phyloP scores from a whole-genome alignment of 2,329 filamentous ascomycete genomes.

The Cytospora piceicola region DNA sequence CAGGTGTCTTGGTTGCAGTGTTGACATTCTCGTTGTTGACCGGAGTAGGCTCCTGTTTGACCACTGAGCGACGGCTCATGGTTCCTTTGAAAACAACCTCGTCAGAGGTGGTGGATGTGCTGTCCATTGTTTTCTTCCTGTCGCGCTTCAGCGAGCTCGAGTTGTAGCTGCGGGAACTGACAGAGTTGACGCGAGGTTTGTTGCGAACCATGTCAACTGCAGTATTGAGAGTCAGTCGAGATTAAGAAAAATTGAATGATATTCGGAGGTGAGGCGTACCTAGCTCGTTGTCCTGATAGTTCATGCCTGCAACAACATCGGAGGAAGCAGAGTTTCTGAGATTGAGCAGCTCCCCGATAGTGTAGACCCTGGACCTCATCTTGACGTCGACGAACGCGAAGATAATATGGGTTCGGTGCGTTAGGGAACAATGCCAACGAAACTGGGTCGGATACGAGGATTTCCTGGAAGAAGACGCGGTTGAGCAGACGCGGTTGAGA shows the following conservation, averaged over 20 bases:
- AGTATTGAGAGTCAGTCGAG: constrained; percentile 6
- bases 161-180: constrained; percentile 32
- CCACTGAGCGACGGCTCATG: constrained; percentile 34
- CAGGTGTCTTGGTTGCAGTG: not conserved
- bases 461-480: constrained; percentile 30
- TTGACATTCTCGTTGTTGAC: not conserved
- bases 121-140: constrained; percentile 40
- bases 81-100: constrained; percentile 46
- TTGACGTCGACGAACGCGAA: constrained; percentile 45
- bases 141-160: constrained; percentile 28
- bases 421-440: constrained; percentile 42
- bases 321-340: constrained; percentile 38
- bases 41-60: constrained; percentile 20
- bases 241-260: not conserved
- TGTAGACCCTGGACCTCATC: constrained; percentile 52
- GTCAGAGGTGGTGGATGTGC: constrained; percentile 42
- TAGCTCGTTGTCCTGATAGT: constrained; percentile 25
- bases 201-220: constrained; percentile 38
- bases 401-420: constrained; percentile 45
- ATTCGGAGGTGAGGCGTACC: constrained; percentile 30
- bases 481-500: constrained; percentile 36
- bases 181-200: constrained; percentile 30
- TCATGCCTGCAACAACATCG: constrained; percentile 25
- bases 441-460: constrained; percentile 45
- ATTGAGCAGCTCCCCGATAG: constrained; percentile 49